Percentiles rank a stretch among this genome's conserved stretches.
Evolutionary conservation across 2,329 filamentous ascomycete species (phyloP).

Genomic region (Calonectria naviculata): DNA sequence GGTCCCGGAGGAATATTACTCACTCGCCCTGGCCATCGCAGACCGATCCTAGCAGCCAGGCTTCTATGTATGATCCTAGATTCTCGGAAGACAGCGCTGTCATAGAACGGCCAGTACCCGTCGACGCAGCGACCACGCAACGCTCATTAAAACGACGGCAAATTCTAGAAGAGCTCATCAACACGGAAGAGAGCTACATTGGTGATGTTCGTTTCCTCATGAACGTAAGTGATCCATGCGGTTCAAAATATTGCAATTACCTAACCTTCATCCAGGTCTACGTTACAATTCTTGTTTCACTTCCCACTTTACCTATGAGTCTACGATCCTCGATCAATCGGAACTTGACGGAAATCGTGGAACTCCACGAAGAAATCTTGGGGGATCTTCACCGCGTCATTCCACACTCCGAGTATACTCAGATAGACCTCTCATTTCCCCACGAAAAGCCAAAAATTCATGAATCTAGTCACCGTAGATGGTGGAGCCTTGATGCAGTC

Average conservation of each 20-base stretch:
- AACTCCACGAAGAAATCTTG: conserved; percentile 86
- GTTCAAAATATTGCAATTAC: neutral
- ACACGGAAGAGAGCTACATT: conserved; percentile 89
- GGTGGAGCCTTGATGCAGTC: conserved; percentile 60
- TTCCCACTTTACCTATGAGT: conserved; percentile 72
- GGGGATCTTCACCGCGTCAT: conserved; percentile 77
- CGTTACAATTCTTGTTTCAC: conserved; percentile 78
- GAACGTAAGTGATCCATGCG: conserved; percentile 68
- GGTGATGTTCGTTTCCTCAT: conserved; percentile 87
- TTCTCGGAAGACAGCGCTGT: conserved; percentile 74
- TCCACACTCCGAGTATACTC: conserved; percentile 74
- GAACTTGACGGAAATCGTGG: conserved; percentile 83
- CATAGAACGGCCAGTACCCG: conserved; percentile 60
- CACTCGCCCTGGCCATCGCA: conserved; percentile 66
- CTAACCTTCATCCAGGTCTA: conserved; percentile 68
- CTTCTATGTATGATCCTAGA: conserved; percentile 69
- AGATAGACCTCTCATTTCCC: conserved; percentile 41
- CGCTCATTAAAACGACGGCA: conserved; percentile 81
- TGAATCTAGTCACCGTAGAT: conserved; percentile 53
- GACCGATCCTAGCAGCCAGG: conserved; percentile 71
- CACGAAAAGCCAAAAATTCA: conserved; percentile 23
- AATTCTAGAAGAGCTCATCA: conserved; percentile 86
- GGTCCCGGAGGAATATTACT: conserved; percentile 64
- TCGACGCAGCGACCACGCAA: conserved; percentile 77
- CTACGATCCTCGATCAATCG: conserved; percentile 80